These are phyloP conservation scores for Fennellomyces sp. DNA, from an alignment of 371 early-diverging fungal species.

Conservation along the genomic window DNA sequence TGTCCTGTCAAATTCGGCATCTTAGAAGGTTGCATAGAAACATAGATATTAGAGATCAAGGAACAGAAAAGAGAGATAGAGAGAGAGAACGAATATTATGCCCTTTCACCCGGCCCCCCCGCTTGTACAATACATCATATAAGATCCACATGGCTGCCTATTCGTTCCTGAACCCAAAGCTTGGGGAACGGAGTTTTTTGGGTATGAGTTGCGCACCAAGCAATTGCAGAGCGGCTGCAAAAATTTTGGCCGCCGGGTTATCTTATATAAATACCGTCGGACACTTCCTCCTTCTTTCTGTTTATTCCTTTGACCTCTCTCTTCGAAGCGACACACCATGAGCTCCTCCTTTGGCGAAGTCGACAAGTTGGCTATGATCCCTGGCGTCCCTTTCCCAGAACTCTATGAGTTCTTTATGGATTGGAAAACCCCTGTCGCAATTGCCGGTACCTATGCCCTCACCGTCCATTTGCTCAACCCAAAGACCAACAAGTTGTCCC, in stretches of 20 bases:
- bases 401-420: conserved; percentile 73
- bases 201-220: too few relatives aligned
- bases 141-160: too few relatives aligned
- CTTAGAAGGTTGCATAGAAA: too few relatives aligned
- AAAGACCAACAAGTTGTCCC: conserved; percentile 50
- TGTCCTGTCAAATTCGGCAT: background rate
- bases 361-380: conserved; percentile 38
- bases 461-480: conserved; percentile 60
- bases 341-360: conserved; percentile 12
- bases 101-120: too few relatives aligned
- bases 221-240: background rate
- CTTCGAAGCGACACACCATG: background rate
- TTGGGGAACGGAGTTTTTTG: conserved; percentile 27
- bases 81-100: background rate
- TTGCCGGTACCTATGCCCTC: conserved; percentile 52
- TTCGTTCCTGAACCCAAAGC: conserved; percentile 22
- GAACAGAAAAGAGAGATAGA: too few relatives aligned
- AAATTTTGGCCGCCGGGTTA: background rate
- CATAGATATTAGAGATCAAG: background rate
- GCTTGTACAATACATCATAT: too few relatives aligned
- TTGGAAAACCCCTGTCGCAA: conserved; percentile 72
- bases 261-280: conserved; percentile 15
- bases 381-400: conserved; percentile 64
- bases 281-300: conserved; percentile 11
- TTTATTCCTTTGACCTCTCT: background rate